Evolutionary conservation across 2,329 filamentous ascomycete species (phyloP).

Genomic region (Davidsoniella eucalypti): DNA sequence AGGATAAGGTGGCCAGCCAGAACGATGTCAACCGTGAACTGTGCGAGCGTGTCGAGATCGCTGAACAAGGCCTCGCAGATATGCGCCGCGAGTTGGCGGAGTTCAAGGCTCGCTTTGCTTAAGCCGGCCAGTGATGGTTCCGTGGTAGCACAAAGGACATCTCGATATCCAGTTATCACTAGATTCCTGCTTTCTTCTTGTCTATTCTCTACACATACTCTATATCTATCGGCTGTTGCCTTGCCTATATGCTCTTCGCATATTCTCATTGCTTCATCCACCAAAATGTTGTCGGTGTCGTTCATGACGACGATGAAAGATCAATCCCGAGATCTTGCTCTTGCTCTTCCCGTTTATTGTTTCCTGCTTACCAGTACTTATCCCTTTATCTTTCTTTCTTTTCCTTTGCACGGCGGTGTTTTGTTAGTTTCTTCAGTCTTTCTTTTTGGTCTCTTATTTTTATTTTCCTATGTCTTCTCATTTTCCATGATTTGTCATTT

Average conservation of each 20-base stretch:
- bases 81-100: slow-evolving; percentile 10
- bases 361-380: too few relatives aligned
- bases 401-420: background rate
- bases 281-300: too few relatives aligned
- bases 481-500: background rate
- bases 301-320: too few relatives aligned
- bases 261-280: too few relatives aligned
- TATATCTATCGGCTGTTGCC: too few relatives aligned
- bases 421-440: background rate
- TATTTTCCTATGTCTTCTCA: background rate
- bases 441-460: background rate
- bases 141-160: background rate
- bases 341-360: too few relatives aligned
- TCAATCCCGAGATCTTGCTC: too few relatives aligned
- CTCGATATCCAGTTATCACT: background rate
- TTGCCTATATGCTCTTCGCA: too few relatives aligned
- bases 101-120: slow-evolving; percentile 5
- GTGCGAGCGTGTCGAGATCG: slow-evolving; percentile 1
- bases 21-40: slow-evolving; percentile 7
- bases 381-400: background rate
- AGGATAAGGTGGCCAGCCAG: slow-evolving; percentile 5
- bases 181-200: background rate
- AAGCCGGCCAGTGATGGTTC: background rate
- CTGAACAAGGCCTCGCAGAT: slow-evolving; percentile 1
- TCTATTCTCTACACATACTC: background rate